Evolutionary conservation across 495 filamentous ascomycete species (phyloP).

Genomic region (Parachaetomium inaequale): DNA sequence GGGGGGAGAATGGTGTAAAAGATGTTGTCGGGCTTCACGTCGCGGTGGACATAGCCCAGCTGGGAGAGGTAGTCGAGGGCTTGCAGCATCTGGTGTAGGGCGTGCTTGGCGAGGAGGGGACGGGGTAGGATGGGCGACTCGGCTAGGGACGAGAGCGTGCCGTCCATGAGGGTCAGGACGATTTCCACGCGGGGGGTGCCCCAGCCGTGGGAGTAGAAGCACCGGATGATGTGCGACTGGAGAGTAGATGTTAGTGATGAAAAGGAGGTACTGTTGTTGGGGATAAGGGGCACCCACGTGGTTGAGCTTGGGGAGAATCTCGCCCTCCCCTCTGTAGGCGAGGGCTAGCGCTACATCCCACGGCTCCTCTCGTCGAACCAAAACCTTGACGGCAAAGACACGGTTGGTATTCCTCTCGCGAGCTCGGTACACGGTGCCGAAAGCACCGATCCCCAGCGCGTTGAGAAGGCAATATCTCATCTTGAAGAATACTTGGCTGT

Average conservation of each 20-base stretch:
- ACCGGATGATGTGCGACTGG: conserved; percentile 1
- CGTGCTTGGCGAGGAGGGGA: neutral
- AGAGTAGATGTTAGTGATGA: neutral
- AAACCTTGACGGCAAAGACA: neutral
- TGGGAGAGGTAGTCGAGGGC: conserved; percentile 12
- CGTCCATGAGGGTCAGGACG: conserved; percentile 10
- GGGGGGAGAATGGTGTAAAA: neutral
- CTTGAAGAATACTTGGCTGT: neutral
- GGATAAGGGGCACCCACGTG: neutral
- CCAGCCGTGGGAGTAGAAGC: conserved; percentile 2
- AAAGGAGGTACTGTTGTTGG: neutral
- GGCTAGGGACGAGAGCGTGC: neutral
- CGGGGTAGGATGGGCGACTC: neutral
- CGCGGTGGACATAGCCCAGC: conserved; percentile 10
- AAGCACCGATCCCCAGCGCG: neutral
- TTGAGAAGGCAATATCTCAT: neutral
- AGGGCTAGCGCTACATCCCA: no score
- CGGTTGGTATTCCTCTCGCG: neutral
- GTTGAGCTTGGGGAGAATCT: conserved; percentile 2
- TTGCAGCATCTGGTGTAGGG: conserved; percentile 13
- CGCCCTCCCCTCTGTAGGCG: neutral
- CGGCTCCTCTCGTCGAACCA: neutral
- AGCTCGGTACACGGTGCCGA: neutral
- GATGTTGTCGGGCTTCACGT: conserved; percentile 20
- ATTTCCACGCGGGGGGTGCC: neutral